Base-by-base conservation (phyloP, 176 grass and related monocot genomes). In the Secale cereale region DNA sequence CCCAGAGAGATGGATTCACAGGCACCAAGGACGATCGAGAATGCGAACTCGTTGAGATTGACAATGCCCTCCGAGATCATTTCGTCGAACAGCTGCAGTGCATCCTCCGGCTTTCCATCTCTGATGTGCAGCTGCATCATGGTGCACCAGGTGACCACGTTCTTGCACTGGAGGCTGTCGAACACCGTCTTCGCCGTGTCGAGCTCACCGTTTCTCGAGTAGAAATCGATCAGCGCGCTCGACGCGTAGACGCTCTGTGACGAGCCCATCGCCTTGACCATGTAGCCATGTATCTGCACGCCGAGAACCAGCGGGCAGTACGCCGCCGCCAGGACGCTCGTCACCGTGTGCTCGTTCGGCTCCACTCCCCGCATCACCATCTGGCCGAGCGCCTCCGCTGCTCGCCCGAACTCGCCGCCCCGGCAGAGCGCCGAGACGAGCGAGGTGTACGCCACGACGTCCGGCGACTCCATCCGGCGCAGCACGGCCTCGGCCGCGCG, bases 391-490 rank as follows among this genome's bases (percentile, higher is more conserved):
- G 66, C 65, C 14, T 68, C 72, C 46, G 40, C 76, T 0, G 90
- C 92, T 48, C 6, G 76, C 12, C 43, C 70, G 7, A 86, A 76
- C 78, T 88, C 90, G 10, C 74, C 80, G 59, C 81, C 63, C 77
- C 70, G 78, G 76, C 90, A 94, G 59, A 88, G 78, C 41, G 85
- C 90, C 10, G 92, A 91, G 59, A 97, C 87, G 61, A 97, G 81
- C 33, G 95, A 91, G 11, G 95, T 97, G 79, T 91, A 94, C 45
- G 65, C 91, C 17, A 97, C 92, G 31, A 94, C 86, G 73, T 93
- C 83, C 30, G 82, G 82, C 26, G 88, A 43, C 16, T 82, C 74
- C 85, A 92, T 92, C 73, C 40, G 16, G 56, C 76, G 81, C 27
- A 97, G 89, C 10, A 92, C 82, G 5, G 27, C 40, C 74, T 66